A percentile compares a stretch with the other conserved stretches of the same genome.
These are phyloP conservation scores for Volvox reticuliferus DNA, from an alignment of 139 green algal species.

Conservation along the genomic window DNA sequence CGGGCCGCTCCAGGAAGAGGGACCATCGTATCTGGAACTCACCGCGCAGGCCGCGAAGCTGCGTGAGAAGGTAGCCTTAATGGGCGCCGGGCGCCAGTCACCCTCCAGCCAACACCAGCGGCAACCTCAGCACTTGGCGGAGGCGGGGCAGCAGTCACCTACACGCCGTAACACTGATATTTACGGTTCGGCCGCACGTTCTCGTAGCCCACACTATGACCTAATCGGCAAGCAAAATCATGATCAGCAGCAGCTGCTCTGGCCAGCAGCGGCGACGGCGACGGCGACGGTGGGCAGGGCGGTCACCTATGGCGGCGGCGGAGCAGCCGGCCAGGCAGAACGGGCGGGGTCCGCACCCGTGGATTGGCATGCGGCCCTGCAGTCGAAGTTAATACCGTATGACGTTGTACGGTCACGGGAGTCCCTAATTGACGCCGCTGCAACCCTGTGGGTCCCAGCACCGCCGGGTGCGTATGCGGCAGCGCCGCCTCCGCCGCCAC, in stretches of 20 bases:
- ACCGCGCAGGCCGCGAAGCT: background rate
- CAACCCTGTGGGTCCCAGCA: background rate
- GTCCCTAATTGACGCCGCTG: background rate
- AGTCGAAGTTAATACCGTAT: constrained; percentile 24
- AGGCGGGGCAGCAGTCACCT: too few species aligned
- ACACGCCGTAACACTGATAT: background rate
- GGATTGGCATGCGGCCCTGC: constrained; percentile 10
- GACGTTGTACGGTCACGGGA: background rate
- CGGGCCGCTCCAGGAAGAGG: background rate
- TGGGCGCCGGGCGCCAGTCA: too few species aligned
- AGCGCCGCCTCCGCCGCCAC: background rate
- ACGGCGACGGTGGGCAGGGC: background rate
- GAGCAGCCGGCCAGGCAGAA: too few species aligned
- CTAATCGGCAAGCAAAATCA: background rate
- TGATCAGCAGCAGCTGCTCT: background rate
- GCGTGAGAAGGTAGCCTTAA: background rate
- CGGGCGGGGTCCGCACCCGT: background rate
- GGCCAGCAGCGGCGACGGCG: background rate
- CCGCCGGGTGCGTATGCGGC: background rate
- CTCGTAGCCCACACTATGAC: too few species aligned
- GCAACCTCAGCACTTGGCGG: too few species aligned
- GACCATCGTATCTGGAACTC: background rate
- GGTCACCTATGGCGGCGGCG: background rate
- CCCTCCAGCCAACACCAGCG: too few species aligned
- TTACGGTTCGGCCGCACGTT: background rate